Evolutionary conservation across 371 early-diverging fungal genomes (phyloP), one percentile per base, ranked within the genome.

Genomic region (Saksenaea oblongispora): DNA sequence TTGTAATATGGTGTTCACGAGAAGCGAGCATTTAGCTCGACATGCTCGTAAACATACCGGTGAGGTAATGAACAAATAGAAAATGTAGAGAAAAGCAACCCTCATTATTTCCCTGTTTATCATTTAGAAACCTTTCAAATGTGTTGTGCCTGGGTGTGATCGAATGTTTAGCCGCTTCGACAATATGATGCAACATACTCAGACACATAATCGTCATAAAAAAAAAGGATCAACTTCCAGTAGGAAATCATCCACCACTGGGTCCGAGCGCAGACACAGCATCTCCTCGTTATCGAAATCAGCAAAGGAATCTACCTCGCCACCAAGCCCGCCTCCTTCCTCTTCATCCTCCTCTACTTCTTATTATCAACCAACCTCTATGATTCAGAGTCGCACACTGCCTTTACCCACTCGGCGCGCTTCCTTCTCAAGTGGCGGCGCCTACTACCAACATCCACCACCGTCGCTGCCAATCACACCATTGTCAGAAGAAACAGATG

Each of bases 151-250:
- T 14, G 83, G 79, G n/a, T 86, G 86, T 44, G 78, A 74, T 41
- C 73, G 86, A 41, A 81, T 72, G 31, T 86, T 86, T 56, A 86
- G 86, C 60, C 82, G 86, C 0, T 84, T 82, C 51, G 86, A 86
- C 67, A 86, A 86, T 64, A 86, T 86, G 86, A 86, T 86, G 71
- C 86, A 86, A 56, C 86, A 86, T 60, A 86, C 84, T 8, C 84
- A 84, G 31, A 86, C 84, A 0, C 86, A 86, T 56, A 72, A 78
- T 10, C 69, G 59, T 13, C 51, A 26, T 13, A 55, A 66, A n/a
- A 51, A 55, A n/a, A 54, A 61, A 18, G 35, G 11, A 26, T 53
- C 64, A 55, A 58, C 37, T 8, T 31, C 18, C 34, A 34, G 54
- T 42, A 47, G 51, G 22, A 47, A 47, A 9, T 17, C 51, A 18